Base-by-base conservation (phyloP, 2,329 filamentous ascomycete species). In the Botrytis porri region DNA sequence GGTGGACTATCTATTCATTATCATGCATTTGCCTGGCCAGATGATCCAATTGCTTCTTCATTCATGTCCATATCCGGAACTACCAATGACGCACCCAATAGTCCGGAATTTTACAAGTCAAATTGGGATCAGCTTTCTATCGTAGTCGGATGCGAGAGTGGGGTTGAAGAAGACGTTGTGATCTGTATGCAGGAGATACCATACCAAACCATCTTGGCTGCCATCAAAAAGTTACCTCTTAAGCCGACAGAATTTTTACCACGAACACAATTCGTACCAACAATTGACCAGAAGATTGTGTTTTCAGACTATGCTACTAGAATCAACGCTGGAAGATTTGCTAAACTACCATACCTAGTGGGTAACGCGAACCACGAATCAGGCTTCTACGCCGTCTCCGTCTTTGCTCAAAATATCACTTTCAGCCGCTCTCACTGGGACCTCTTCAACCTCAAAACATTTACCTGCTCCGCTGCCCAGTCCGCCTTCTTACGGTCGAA, bases 351-450 rank as follows among this genome's bases (percentile, higher is more conserved):
- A 14, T 67, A 81, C 35, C 72, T 81, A 7, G 72, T 82, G 54
- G 81, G 81, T 6, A 82, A 78, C 72, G 78, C 76, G 60, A 74
- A 82, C 71, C 79, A 81, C 69, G 81, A 82, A 77, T 78, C 76
- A 4, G 80, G 80, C 8, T 72, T 79, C 10, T 82, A 79, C 73
- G 75, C 77, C 22, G 76, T 76, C 22, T 60, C 75, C 3, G 77
- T 77, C n/a, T 77, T 75, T 1, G 69, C 79, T 3, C 35, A 72
- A 6, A 74, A 71, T 6, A 41, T 75, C 18, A 75, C 74, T 51
- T 67, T 74, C 16, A 72, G 78, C 2, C 75, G 77, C 39, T 22
- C 67, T n/a, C 77, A 77, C 69, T 81, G 80, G 80, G 70, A 77
- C 51, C 75, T 70, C 6, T 77, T 81, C 64, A 81, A 80, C 63